Evolutionary conservation across 768 basidiomycete genomes (phyloP), one percentile per base, ranked within the genome.

Genomic region (Lactarius trivialis): DNA sequence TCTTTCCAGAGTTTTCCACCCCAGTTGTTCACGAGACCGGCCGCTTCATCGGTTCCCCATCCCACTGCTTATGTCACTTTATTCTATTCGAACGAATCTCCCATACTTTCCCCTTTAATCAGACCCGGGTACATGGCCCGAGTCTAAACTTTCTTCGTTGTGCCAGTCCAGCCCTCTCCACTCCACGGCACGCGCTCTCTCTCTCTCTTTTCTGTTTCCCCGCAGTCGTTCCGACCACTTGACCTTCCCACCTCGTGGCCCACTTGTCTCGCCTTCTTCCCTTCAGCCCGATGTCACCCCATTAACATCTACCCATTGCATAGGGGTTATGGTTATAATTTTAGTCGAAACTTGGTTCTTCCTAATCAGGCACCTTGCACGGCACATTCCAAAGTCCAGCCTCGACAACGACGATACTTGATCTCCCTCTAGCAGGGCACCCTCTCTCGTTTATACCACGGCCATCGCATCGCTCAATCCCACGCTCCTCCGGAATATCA

Each of bases 141-240:
- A 64, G 58, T 59, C 63, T 64, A 64, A 64, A 64, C 63, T 56
- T 56, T 60, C 63, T 64, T 64, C 48, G 55, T 60, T 55, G 51
- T 36, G 21, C 54, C 54, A 53, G 51, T 56, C 55, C 39, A 21
- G 45, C 12, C 55, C 60, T 33, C 21, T 45, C 43, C 21, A 45
- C 43, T 45, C 43, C 43, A 45, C 43, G 24, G 1, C 11, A n/a
- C 43, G 11, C n/a, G 14, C 17, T 28, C 32, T 36, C 33, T 12
- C 28, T n/a, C 34, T 54, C 53, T 54, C 53, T 54, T 34, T 55
- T 28, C 58, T 60, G 58, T 64, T 64, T 60, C 63, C 63, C 63
- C 63, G 63, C 58, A 60, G 58, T 64, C 63, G 26, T 60, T 19
- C 63, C 63, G 63, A 63, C 45, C 57, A 45, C 37, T 50, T 19